Percentiles rank a stretch among this genome's conserved stretches.
Evolutionary conservation across 176 grass and related monocot species (phyloP).

Genomic region (Musa troglodytarum): DNA sequence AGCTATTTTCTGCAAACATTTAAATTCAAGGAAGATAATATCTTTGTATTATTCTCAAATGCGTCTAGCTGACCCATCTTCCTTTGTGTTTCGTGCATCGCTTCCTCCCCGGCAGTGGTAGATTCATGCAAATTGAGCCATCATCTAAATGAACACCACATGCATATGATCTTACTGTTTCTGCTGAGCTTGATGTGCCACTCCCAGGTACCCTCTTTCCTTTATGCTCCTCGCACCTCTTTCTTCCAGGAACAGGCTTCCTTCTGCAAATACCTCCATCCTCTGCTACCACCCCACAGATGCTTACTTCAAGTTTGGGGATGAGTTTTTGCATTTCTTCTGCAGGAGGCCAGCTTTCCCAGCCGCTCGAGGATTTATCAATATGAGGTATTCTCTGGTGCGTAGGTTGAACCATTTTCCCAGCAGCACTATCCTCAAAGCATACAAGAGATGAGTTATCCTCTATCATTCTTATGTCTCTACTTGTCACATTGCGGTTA

Average conservation of each 20-base stretch:
- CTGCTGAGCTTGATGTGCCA: constrained; percentile 14
- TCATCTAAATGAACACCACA: constrained; percentile 36
- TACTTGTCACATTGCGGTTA: constrained; percentile 17
- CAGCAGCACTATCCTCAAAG: neutral
- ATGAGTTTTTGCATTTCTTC: neutral
- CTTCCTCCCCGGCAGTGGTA: constrained; percentile 33
- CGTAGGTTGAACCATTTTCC: neutral
- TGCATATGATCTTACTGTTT: constrained; percentile 17
- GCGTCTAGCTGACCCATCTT: constrained; percentile 2
- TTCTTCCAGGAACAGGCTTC: constrained; percentile 17
- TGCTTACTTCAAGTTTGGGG: neutral
- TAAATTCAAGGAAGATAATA: no score
- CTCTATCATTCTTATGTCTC: neutral
- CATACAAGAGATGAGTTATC: neutral
- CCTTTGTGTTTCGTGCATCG: constrained; percentile 44
- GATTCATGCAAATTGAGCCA: constrained; percentile 37
- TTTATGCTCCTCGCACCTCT: constrained; percentile 28
- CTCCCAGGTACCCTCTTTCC: constrained; percentile 20
- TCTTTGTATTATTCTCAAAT: no score
- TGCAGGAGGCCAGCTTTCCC: neutral
- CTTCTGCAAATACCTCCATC: constrained; percentile 11
- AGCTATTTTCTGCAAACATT: no score
- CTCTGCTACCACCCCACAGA: constrained; percentile 12
- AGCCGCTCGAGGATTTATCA: neutral
- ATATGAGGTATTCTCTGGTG: no score